Evolutionary conservation across 331 rosid genomes (phyloP).

Genomic region (Stylosanthes scabra): DNA sequence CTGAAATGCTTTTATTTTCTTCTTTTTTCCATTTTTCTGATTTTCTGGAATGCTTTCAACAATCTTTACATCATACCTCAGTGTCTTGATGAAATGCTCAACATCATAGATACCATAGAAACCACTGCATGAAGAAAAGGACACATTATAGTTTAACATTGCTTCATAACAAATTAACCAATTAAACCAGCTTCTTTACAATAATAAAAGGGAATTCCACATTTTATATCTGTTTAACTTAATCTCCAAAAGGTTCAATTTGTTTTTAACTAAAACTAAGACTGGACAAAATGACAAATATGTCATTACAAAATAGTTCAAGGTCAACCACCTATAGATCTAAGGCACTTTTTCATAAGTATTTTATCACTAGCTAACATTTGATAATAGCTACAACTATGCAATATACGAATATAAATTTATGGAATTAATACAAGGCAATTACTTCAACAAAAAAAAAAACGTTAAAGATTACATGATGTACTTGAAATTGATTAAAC

Average conservation of each 20-base stretch:
- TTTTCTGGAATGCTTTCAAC: slow-evolving; percentile 90
- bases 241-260: neutral
- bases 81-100: slow-evolving; percentile 77
- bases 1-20: slow-evolving; percentile 94
- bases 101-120: slow-evolving; percentile 97
- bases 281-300: neutral
- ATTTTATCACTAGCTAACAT: neutral
- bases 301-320: neutral
- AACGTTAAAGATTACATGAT: too few species aligned
- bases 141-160: neutral
- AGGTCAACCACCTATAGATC: neutral
- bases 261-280: neutral
- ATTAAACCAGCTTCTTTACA: slow-evolving; percentile 6
- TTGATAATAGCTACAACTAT: neutral
- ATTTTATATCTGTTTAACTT: slow-evolving; percentile 17
- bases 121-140: slow-evolving; percentile 60
- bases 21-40: slow-evolving; percentile 74
- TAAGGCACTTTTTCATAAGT: neutral
- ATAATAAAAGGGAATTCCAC: slow-evolving; percentile 6
- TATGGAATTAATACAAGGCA: too few species aligned
- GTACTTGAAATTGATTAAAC: too few species aligned
- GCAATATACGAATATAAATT: neutral
- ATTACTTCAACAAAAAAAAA: too few species aligned
- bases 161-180: slow-evolving; percentile 20
- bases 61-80: slow-evolving; percentile 82